These are phyloP conservation scores for Aspergillus niger DNA, from an alignment of 2,329 filamentous ascomycete genomes.

Conservation along the genomic window DNA sequence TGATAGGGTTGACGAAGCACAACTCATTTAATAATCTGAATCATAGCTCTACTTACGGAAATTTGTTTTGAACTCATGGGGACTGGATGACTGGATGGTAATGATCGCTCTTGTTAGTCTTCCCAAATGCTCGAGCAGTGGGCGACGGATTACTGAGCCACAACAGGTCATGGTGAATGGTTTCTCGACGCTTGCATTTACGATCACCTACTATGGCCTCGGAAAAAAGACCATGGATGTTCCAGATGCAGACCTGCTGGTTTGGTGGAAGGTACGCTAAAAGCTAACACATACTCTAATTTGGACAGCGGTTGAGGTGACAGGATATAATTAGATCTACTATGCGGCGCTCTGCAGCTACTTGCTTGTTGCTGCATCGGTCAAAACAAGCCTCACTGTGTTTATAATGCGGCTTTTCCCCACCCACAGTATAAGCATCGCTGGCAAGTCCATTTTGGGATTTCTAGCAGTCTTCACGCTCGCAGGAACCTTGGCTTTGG, in stretches of 20 bases:
- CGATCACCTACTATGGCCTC: conserved; percentile 19
- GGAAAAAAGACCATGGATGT: conserved; percentile 10
- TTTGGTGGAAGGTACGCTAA: not conserved
- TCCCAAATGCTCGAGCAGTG: not conserved
- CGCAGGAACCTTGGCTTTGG: conserved; percentile 17
- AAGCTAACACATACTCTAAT: not conserved
- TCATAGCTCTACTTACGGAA: not conserved
- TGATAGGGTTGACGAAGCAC: too few relatives aligned
- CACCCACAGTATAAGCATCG: conserved; percentile 7
- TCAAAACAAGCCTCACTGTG: conserved; percentile 17
- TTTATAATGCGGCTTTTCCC: conserved; percentile 25
- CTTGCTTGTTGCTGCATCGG: conserved; percentile 13
- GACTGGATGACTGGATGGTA: conserved; percentile 6
- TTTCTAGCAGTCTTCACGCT: conserved; percentile 18
- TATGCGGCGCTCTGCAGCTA: conserved; percentile 19
- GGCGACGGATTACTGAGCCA: not conserved
- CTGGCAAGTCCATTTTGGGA: conserved; percentile 13
- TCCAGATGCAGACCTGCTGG: not conserved
- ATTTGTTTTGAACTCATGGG: not conserved
- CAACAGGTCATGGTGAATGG: not conserved
- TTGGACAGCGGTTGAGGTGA: not conserved
- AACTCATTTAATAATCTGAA: too few relatives aligned
- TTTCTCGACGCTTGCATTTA: conserved; percentile 10
- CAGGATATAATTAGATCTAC: conserved; percentile 7
- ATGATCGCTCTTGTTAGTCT: conserved; percentile 3